phyloP scores from a whole-genome alignment of 306 rosid genomes.

The Sphenostylis stenocarpa region DNA sequence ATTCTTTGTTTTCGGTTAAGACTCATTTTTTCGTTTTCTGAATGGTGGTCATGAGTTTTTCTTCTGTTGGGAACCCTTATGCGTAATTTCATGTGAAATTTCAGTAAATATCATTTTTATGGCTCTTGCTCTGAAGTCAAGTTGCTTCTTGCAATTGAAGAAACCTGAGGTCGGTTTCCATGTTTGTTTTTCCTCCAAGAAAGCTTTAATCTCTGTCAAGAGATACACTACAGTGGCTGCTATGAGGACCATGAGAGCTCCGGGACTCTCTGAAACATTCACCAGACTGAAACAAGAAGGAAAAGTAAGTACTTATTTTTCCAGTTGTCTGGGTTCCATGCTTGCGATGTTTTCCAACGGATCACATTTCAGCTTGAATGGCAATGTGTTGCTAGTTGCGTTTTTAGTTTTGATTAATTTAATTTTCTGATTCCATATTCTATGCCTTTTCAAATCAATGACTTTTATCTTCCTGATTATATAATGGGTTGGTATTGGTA shows the following conservation, averaged over 20 bases:
- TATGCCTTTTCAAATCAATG: background rate
- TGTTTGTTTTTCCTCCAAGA: slow-evolving; percentile 32
- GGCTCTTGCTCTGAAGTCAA: slow-evolving; percentile 61
- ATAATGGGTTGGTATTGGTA: background rate
- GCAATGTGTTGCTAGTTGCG: background rate
- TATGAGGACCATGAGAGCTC: slow-evolving; percentile 43
- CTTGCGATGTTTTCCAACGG: background rate
- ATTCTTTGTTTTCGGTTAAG: background rate
- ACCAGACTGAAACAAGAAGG: slow-evolving; percentile 57
- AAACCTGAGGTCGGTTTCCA: slow-evolving; percentile 42
- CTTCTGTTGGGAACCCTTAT: slow-evolving; percentile 6
- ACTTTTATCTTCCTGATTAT: background rate
- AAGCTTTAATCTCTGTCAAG: slow-evolving; percentile 32
- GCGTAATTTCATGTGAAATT: background rate
- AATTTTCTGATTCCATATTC: slow-evolving; percentile 5
- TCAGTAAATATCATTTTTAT: slow-evolving; percentile 35
- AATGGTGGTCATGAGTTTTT: background rate
- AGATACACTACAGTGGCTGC: slow-evolving; percentile 62
- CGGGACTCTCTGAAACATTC: slow-evolving; percentile 80
- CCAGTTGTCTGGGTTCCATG: background rate
- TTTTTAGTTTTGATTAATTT: background rate
- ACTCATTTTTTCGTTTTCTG: background rate
- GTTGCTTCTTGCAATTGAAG: slow-evolving; percentile 54
- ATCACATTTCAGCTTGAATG: slow-evolving; percentile 21
- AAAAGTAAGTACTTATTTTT: slow-evolving; percentile 49